Base-by-base conservation (phyloP, 768 basidiomycete species). In the Cubamyces sp. region DNA sequence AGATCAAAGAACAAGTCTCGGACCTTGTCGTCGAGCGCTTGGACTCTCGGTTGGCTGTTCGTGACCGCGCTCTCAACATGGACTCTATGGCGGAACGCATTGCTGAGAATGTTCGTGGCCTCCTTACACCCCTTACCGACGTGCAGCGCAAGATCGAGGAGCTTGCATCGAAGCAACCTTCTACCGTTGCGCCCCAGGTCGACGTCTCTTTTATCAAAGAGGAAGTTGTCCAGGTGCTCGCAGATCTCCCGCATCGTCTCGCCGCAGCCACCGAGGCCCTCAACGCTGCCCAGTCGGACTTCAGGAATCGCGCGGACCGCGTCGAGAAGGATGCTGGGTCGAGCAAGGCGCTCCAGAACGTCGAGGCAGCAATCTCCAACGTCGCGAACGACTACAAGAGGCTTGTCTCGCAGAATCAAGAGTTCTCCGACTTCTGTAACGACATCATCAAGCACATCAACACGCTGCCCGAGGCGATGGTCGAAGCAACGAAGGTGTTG, bases 1-100 rank as follows among this genome's bases (percentile, higher is more conserved):
- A 90, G 72, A 90, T 94, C 71, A 92, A 92, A 77, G 92, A 94
- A 69, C 90, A 92, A 69, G 91, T 94, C 0, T 90, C 92, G 2
- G 92, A 93, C 70, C 83, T 94, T 28, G 92, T 94, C 1, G 90
- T 94, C 8, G 92, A 92, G 71, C 85, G 92, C 26, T 79, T 94
- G 12, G 90, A 93, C 68, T 88, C 92, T 12, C 85, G 91, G 19
- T 80, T 94, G 50, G 83, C 90, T 40, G 87, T 91, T 26, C 82
- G 92, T 9, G 92, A 94, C 73, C 86, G 87, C 69, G 73, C 82
- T 6, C 82, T 89, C 68, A 89, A 84, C 67, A 75, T 85, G 18
- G 88, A 91, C 41, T 74, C 75, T 3, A 72, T 92, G 47, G 78
- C 84, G 1, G 71, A 74, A 26, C 87, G 79, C 65, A 79, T 93